Percentiles rank a stretch among this genome's conserved stretches.
phyloP scores from a whole-genome alignment of 805 yeast genomes.

The Cyberlindnera euphorbiiphila region DNA sequence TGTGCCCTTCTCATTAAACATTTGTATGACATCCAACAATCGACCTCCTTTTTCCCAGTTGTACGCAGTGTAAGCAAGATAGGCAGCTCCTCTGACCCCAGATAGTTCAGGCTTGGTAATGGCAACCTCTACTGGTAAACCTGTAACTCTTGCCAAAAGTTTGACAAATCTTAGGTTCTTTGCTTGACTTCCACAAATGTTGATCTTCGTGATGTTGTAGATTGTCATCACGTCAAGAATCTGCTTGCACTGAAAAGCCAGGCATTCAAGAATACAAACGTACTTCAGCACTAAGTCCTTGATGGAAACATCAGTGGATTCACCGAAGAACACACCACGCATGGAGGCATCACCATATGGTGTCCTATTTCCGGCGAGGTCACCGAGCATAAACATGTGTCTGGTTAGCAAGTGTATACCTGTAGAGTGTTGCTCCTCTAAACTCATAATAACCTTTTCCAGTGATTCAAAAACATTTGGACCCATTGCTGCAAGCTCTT shows the following conservation, averaged over 20 bases:
- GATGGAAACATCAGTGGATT: slow-evolving; percentile 34
- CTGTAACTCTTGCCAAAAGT: slow-evolving; percentile 29
- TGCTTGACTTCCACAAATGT: slow-evolving; percentile 54
- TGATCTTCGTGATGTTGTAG: slow-evolving; percentile 31
- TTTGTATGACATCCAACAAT: slow-evolving; percentile 14
- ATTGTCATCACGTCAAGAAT: slow-evolving; percentile 32
- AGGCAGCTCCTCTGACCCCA: slow-evolving; percentile 30
- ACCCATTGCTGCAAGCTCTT: slow-evolving; percentile 8
- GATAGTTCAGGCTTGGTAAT: slow-evolving; percentile 21
- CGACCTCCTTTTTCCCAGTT: not conserved
- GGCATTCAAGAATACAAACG: slow-evolving; percentile 44
- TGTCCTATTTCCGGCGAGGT: slow-evolving; percentile 54
- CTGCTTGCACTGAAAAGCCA: slow-evolving; percentile 47
- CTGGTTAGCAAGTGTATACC: slow-evolving; percentile 31
- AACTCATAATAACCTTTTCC: slow-evolving; percentile 20
- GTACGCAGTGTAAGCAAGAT: slow-evolving; percentile 17
- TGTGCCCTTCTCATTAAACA: slow-evolving; percentile 7
- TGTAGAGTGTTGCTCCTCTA: slow-evolving; percentile 14
- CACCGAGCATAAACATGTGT: slow-evolving; percentile 48
- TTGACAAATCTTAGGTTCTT: slow-evolving; percentile 39
- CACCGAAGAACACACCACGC: slow-evolving; percentile 49
- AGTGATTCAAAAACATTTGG: slow-evolving; percentile 21
- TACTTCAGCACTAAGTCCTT: slow-evolving; percentile 39
- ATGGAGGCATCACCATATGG: slow-evolving; percentile 48
- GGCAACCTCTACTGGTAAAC: slow-evolving; percentile 21